Evolutionary conservation across 805 yeast genomes (phyloP).

Genomic region (Lachancea fermentati): DNA sequence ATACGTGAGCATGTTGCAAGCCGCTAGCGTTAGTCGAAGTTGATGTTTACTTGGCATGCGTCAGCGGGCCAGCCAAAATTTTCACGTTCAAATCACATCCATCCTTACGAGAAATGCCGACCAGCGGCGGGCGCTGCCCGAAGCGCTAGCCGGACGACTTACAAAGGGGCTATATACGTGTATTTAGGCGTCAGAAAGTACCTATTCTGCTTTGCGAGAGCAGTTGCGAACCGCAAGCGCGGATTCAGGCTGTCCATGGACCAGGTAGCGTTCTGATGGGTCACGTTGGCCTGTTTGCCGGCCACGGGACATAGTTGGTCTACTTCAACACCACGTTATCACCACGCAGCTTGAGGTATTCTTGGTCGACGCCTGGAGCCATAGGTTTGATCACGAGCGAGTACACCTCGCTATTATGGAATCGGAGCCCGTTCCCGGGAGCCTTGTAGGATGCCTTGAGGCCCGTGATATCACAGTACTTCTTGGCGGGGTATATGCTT

Average conservation of each 20-base stretch:
- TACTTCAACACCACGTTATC: conserved; percentile 79
- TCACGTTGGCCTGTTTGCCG: too few relatives aligned
- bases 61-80: background rate
- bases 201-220: too few relatives aligned
- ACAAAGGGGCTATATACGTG: too few relatives aligned
- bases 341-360: conserved; percentile 77
- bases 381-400: conserved; percentile 65
- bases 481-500: conserved; percentile 69
- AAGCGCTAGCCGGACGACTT: too few relatives aligned
- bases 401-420: conserved; percentile 77
- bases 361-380: conserved; percentile 91
- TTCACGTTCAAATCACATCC: background rate
- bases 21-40: conserved; percentile 1
- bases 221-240: too few relatives aligned
- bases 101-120: background rate
- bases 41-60: background rate
- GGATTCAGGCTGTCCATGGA: too few relatives aligned
- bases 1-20: conserved; percentile 8
- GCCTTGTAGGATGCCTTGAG: conserved; percentile 69
- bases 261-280: too few relatives aligned
- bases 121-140: too few relatives aligned
- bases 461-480: conserved; percentile 93
- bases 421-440: conserved; percentile 70
- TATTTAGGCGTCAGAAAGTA: too few relatives aligned
- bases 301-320: too few relatives aligned